Conservation (phyloP, 1,139 yeast genomes). For the Scheffersomyces parashehatae region DNA sequence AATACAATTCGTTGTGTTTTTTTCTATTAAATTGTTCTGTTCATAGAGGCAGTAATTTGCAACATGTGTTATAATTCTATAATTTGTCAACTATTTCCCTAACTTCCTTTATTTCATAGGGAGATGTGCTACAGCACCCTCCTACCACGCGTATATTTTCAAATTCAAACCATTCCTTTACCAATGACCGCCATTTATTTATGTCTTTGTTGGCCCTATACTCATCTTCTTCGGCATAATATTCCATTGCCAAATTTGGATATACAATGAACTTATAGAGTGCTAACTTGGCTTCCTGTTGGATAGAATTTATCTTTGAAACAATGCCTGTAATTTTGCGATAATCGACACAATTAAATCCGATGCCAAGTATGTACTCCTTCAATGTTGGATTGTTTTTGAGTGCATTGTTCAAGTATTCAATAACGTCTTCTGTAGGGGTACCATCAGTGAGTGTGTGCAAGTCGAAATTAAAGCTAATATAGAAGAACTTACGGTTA, state of each 20-base stretch:
- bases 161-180: constrained; percentile 31
- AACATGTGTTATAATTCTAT: neutral
- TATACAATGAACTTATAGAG: constrained; percentile 40
- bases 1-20: too few species aligned
- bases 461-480: constrained; percentile 30
- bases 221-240: constrained; percentile 31
- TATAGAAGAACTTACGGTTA: constrained; percentile 26
- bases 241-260: constrained; percentile 59
- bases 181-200: constrained; percentile 29
- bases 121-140: constrained; percentile 61
- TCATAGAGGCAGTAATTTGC: too few species aligned
- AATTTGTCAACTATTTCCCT: constrained; percentile 9
- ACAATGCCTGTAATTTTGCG: constrained; percentile 20
- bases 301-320: constrained; percentile 16
- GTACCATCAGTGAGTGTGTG: constrained; percentile 36
- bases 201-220: constrained; percentile 17
- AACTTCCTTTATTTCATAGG: constrained; percentile 38
- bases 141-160: constrained; percentile 46
- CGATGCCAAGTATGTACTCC: constrained; percentile 30
- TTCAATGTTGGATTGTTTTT: constrained; percentile 8
- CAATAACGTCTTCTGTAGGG: constrained; percentile 20
- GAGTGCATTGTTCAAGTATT: constrained; percentile 16
- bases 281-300: constrained; percentile 12
- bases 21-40: too few species aligned
- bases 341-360: constrained; percentile 43